These are phyloP conservation scores for Talinum fruticosum DNA, from an alignment of 148 eudicot species.

Conservation along the genomic window DNA sequence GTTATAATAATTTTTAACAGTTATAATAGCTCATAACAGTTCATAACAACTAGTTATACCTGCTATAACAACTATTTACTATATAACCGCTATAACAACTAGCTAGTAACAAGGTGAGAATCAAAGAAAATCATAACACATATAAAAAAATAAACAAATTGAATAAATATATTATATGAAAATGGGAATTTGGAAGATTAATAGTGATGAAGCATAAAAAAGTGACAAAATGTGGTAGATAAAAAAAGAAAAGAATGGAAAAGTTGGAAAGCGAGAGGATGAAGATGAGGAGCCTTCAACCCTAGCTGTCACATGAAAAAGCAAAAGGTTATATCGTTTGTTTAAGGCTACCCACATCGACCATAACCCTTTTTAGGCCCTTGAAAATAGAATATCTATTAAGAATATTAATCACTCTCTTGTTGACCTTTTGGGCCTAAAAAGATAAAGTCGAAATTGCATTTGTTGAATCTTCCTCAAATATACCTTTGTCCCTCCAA, in stretches of 20 bases:
- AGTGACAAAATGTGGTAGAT: neutral
- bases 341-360: neutral
- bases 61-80: too few species aligned
- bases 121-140: too few species aligned
- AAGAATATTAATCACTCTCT: neutral
- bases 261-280: neutral
- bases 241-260: neutral
- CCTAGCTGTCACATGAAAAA: slow-evolving; percentile 3
- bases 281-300: neutral
- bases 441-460: neutral
- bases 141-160: too few species aligned
- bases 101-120: too few species aligned
- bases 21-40: too few species aligned
- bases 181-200: neutral
- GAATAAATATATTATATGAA: too few species aligned
- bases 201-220: neutral
- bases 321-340: neutral
- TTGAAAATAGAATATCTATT: neutral
- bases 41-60: too few species aligned
- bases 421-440: neutral
- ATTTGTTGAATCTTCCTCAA: neutral
- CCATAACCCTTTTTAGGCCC: neutral
- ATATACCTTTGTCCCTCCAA: neutral
- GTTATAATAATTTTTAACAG: too few species aligned
- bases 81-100: too few species aligned